Evolutionary conservation across 2,329 filamentous ascomycete species (phyloP).

Genomic region (Coniochaeta sp.): DNA sequence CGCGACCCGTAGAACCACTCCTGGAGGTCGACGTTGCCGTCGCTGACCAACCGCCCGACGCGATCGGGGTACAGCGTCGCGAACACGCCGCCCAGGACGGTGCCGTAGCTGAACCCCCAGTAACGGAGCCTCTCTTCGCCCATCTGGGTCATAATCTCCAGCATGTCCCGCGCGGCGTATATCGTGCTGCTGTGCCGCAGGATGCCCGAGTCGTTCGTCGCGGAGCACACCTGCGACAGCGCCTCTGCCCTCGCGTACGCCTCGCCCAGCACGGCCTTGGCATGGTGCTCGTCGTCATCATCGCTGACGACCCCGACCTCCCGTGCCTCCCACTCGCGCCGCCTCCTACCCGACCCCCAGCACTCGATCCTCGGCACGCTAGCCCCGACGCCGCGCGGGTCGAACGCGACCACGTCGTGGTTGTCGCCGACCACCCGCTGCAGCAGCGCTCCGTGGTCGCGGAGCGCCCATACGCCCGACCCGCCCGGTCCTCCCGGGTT

Average conservation of each 20-base stretch:
- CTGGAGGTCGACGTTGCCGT: conserved; percentile 46
- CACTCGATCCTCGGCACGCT: conserved; percentile 44
- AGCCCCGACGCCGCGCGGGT: conserved; percentile 43
- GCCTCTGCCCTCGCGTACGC: conserved; percentile 33
- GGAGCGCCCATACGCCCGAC: conserved; percentile 30
- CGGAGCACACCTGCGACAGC: conserved; percentile 35
- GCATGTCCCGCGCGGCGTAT: conserved; percentile 38
- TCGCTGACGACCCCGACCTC: conserved; percentile 34
- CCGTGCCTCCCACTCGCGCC: conserved; percentile 34
- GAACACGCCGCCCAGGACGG: conserved; percentile 43
- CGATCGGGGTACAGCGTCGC: conserved; percentile 44
- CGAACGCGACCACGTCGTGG: conserved; percentile 42
- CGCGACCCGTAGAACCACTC: conserved; percentile 42
- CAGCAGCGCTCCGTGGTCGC: conserved; percentile 22
- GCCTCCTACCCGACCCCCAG: conserved; percentile 34
- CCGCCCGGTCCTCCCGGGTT: conserved; percentile 41
- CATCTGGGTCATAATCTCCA: conserved; percentile 34
- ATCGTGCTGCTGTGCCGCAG: conserved; percentile 34
- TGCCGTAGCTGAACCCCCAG: conserved; percentile 51
- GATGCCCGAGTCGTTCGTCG: conserved; percentile 23
- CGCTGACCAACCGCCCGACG: conserved; percentile 42
- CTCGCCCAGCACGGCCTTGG: conserved; percentile 36
- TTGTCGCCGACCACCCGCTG: conserved; percentile 40
- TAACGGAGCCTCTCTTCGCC: conserved; percentile 37
- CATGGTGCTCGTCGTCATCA: conserved; percentile 41